Base-by-base conservation (phyloP, 2,329 filamentous ascomycete species). In the Paraconiothyrium sp. region DNA sequence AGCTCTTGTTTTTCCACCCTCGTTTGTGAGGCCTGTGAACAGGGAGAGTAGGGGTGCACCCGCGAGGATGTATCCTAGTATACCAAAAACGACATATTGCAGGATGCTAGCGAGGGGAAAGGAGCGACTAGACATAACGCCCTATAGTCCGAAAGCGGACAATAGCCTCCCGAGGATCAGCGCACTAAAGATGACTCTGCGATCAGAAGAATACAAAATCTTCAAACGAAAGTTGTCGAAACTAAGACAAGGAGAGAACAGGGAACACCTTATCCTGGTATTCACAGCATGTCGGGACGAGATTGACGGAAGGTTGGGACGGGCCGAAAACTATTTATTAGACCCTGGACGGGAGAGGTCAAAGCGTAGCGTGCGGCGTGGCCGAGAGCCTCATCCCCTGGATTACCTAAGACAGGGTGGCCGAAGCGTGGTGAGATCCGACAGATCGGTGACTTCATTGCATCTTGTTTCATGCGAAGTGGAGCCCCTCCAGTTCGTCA, bases 1-100 rank as follows among this genome's bases (percentile, higher is more conserved):
- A 59, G 24, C 41, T 65, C 60, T 59, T 48, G 35, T 37, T 32
- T 37, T 44, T 22, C 37, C 22, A 27, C 24, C 39, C 41, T 48
- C 47, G 10, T 22, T 6, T 20, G 34, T 46, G 20, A 27, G 43
- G 11, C 30, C 41, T 22, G 35, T 37, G 44, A 46, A 74, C 43
- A 72, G 60, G 60, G 69, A 71, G 2, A 66, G 66, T 11, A 78
- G 56, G 20, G 77, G 77, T 54, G 77, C 77, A 32, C 77, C 77
- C 1, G 72, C 76, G n/a, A 79, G 64, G 8, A 79, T 59, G 54
- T 79, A 79, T 13, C 62, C 73, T 9, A 76, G 30, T 16, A 72
- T 58, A 8, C 60, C 70, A 11, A 79, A 56, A 27, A 79, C 61
- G 1, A 62, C 64, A 55, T 77, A 79, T 46, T 79, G 75, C 9